These are phyloP conservation scores for Leccinellum albellum DNA, from an alignment of 768 basidiomycete species.

Conservation along the genomic window DNA sequence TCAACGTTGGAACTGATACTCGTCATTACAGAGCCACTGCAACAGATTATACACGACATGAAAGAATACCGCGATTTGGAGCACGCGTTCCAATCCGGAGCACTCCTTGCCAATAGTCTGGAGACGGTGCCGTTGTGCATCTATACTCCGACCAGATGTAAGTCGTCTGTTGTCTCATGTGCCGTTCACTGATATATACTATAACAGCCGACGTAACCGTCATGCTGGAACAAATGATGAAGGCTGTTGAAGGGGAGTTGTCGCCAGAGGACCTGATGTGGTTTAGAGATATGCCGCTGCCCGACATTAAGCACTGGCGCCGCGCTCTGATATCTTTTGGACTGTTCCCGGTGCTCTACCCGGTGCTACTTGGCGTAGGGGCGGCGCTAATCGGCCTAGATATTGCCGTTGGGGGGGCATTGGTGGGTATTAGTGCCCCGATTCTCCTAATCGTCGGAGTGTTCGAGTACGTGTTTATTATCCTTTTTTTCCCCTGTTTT, in stretches of 20 bases:
- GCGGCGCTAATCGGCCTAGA: too few relatives aligned
- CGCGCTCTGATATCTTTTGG: too few relatives aligned
- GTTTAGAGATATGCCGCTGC: conserved; percentile 15
- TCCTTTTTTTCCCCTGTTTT: too few relatives aligned
- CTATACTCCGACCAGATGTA: neutral
- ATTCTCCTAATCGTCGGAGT: too few relatives aligned
- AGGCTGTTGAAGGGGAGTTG: conserved; percentile 10
- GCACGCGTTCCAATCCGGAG: neutral
- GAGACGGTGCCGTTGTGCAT: neutral
- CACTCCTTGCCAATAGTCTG: neutral
- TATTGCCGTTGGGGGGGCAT: too few relatives aligned
- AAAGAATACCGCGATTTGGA: neutral
- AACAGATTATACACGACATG: neutral
- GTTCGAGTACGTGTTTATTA: too few relatives aligned
- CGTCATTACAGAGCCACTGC: neutral
- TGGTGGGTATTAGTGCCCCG: too few relatives aligned
- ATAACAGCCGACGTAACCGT: conserved; percentile 13
- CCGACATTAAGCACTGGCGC: conserved; percentile 19
- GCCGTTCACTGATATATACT: too few relatives aligned
- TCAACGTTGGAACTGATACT: neutral
- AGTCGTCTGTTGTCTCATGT: neutral
- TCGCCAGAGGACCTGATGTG: too few relatives aligned
- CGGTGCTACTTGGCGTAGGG: too few relatives aligned
- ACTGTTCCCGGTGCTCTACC: too few relatives aligned
- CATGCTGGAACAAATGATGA: conserved; percentile 21